Base-by-base conservation (phyloP, 768 basidiomycete genomes). In the Punctularia strigosozonata region DNA sequence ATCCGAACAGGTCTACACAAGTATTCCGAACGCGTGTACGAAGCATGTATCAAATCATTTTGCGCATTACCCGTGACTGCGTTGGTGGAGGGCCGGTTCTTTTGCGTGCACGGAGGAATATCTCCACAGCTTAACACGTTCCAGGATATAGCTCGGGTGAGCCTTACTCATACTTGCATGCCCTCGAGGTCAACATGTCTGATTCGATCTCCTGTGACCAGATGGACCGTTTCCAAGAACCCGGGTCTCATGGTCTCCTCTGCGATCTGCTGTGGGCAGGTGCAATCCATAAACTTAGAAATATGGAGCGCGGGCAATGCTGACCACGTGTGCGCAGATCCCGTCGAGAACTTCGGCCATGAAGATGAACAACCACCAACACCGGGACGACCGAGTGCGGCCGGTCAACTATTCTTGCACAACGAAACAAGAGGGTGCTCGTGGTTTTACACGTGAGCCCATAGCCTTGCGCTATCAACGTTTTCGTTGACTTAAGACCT, bases 251-350 rank as follows among this genome's bases (percentile, higher is more conserved):
- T 42, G 95, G 95, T 2, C 63, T 95, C 40, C 69, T 98, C 47
- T 97, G 94, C 52, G 95, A 99, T 53, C 64, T 99, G 23, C 70
- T 99, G 5, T 99, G 95, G 95, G 77, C 92, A 0, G 95, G 98
- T 56, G 95, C 95, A 4, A 73, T 92, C 21, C 72, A n/a, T 74
- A 15, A 83, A 83, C 48, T 99, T 87, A 52, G 94, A 90, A 12
- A 73, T 82, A 50, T 90, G 95, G 55, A 66, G 74, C 4, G 69
- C 80, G 40, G 62, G 64, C 15, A 56, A 63, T 32, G 45, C 56
- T 15, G 19, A 32, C 43, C 4, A 31, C 25, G 25, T 30, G 20
- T 39, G 49, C 46, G 44, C 45, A 25, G 46, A 53, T 25, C 46
- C 51, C 19, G 18, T 34, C 10, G 33, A 10, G 10, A 34, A 34